Percentiles rank a stretch among this genome's conserved stretches.
Evolutionary conservation across 495 filamentous ascomycete genomes (phyloP).

Genomic region (Cercophora samala): DNA sequence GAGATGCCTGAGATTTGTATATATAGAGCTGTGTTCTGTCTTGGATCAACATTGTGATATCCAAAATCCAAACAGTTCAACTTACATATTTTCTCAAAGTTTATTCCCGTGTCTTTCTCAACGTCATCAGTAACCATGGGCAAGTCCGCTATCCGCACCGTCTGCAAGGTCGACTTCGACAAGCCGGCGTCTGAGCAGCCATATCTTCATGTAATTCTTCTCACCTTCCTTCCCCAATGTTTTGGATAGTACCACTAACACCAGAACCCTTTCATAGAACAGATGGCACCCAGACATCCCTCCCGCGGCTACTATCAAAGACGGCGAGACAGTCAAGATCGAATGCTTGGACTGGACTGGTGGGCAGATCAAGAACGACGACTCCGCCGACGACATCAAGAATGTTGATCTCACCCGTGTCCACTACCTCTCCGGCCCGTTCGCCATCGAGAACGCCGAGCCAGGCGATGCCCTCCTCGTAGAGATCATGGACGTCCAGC

Average conservation of each 20-base stretch:
- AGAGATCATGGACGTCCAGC: constrained; percentile 95
- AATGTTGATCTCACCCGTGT: constrained; percentile 80
- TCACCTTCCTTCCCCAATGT: background rate
- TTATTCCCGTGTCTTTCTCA: background rate
- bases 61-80: too few relatives aligned
- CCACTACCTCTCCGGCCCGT: constrained; percentile 89
- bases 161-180: constrained; percentile 71
- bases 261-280: constrained; percentile 53
- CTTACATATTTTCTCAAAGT: too few relatives aligned
- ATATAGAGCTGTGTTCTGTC: background rate
- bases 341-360: constrained; percentile 92
- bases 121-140: constrained; percentile 23
- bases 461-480: constrained; percentile 85
- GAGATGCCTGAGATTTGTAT: background rate
- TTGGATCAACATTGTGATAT: too few relatives aligned
- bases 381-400: constrained; percentile 81
- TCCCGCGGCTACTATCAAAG: constrained; percentile 67
- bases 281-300: constrained; percentile 95
- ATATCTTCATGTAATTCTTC: constrained; percentile 65
- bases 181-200: constrained; percentile 73
- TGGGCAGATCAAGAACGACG: constrained; percentile 86
- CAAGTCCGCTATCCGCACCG: constrained; percentile 58
- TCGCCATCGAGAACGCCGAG: constrained; percentile 81
- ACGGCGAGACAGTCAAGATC: constrained; percentile 89
- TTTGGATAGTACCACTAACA: background rate